A percentile compares a stretch with the other conserved stretches of the same genome.
These are phyloP conservation scores for Cymbopogon flexuosus DNA, from an alignment of 202 grass and related monocot genomes.

Conservation along the genomic window DNA sequence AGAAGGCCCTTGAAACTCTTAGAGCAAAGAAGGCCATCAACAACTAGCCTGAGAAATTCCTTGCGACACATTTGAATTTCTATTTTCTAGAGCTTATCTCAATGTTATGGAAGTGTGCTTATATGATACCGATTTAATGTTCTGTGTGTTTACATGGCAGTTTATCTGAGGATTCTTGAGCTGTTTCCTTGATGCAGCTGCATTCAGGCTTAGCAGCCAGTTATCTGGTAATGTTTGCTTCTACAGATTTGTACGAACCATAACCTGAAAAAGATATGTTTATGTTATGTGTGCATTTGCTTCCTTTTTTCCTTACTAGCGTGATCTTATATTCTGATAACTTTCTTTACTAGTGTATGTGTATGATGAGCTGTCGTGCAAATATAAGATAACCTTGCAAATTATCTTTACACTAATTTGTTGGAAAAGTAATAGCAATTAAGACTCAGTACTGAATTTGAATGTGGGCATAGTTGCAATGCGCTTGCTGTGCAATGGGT, in stretches of 20 bases:
- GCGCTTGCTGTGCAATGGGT: not conserved
- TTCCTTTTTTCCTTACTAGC: not conserved
- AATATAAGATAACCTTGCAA: not conserved
- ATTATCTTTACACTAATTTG: not conserved
- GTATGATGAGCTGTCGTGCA: not conserved
- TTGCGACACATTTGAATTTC: conserved; percentile 35
- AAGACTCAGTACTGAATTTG: not conserved
- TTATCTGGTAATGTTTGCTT: conserved; percentile 63
- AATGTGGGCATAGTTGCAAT: not conserved
- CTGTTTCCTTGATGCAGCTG: conserved; percentile 58
- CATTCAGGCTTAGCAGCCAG: conserved; percentile 54
- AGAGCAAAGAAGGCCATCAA: conserved; percentile 61
- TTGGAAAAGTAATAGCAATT: conserved; percentile 10
- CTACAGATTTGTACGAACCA: conserved; percentile 40
- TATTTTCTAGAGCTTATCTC: conserved; percentile 29
- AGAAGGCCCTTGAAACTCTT: conserved; percentile 74
- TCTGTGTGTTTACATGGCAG: conserved; percentile 74
- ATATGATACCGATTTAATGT: conserved; percentile 51
- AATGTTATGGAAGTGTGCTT: conserved; percentile 46
- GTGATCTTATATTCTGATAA: not conserved
- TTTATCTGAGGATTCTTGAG: conserved; percentile 57
- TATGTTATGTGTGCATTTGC: conserved; percentile 22
- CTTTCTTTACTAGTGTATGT: not conserved
- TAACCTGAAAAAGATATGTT: conserved; percentile 36
- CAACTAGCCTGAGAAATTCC: conserved; percentile 47